Conservation (phyloP, 2,329 filamentous ascomycete genomes). For the Arthrobotrys entomopaga region DNA sequence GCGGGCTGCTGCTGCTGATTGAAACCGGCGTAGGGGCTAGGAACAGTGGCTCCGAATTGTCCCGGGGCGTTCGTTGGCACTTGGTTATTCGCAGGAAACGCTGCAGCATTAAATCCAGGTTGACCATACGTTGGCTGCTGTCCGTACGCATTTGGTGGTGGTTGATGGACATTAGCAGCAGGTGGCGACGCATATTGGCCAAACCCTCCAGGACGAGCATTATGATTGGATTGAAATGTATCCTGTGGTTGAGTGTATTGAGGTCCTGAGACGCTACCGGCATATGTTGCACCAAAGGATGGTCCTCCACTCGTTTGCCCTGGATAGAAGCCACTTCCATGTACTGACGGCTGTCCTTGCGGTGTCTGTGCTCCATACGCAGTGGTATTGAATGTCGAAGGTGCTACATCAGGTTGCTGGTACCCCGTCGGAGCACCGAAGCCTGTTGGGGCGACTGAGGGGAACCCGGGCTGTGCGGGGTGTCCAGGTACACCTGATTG, state of each 20-base stretch:
- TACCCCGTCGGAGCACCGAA: constrained; percentile 43
- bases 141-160: constrained; percentile 33
- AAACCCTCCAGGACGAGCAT: constrained; percentile 36
- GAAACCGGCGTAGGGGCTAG: constrained; percentile 31
- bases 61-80: constrained; percentile 12
- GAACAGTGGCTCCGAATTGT: constrained; percentile 27
- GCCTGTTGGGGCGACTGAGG: constrained; percentile 30
- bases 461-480: constrained; percentile 31
- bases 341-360: constrained; percentile 23
- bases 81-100: constrained; percentile 29
- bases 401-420: constrained; percentile 34
- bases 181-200: constrained; percentile 49
- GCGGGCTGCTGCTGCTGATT: constrained; percentile 39
- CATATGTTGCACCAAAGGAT: constrained; percentile 48
- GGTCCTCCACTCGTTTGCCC: constrained; percentile 33
- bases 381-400: constrained; percentile 22
- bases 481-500: constrained; percentile 33
- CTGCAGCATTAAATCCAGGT: constrained; percentile 28
- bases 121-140: constrained; percentile 40
- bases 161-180: constrained; percentile 41
- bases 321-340: constrained; percentile 40
- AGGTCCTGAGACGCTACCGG: constrained; percentile 46
- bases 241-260: constrained; percentile 46
- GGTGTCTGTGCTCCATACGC: constrained; percentile 41
- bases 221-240: constrained; percentile 28